A percentile compares a stretch with the other conserved stretches of the same genome.
phyloP scores from a whole-genome alignment of 768 basidiomycete species.

The Calocera viscosa region DNA sequence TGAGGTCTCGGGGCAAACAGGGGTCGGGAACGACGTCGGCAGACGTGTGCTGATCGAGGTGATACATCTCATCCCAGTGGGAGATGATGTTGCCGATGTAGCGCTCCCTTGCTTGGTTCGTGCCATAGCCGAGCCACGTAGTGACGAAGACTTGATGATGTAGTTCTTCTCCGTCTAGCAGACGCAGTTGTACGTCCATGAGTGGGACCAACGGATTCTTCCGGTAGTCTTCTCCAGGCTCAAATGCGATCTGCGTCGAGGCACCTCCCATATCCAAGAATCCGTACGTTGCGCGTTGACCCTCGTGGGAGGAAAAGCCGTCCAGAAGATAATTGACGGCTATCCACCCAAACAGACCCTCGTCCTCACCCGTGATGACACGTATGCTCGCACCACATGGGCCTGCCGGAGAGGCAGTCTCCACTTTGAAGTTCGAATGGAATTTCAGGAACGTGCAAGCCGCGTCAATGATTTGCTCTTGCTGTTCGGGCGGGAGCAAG shows the following conservation, averaged over 20 bases:
- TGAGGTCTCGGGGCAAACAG: constrained; percentile 71
- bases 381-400: constrained; percentile 87
- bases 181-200: constrained; percentile 65
- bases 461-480: constrained; percentile 56
- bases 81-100: constrained; percentile 63
- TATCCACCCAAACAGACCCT: constrained; percentile 97
- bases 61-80: constrained; percentile 37
- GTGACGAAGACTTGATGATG: constrained; percentile 91
- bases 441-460: constrained; percentile 64
- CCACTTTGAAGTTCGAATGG: constrained; percentile 70
- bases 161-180: constrained; percentile 76
- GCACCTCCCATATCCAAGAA: constrained; percentile 99
- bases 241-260: constrained; percentile 96
- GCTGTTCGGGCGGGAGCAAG: constrained; percentile 54
- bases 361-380: constrained; percentile 96
- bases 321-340: constrained; percentile 99
- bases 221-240: constrained; percentile 53
- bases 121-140: constrained; percentile 97
- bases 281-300: constrained; percentile 75
- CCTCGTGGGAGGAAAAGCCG: constrained; percentile 47
- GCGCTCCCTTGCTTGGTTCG: constrained; percentile 89
- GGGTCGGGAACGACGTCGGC: constrained; percentile 46
- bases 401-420: constrained; percentile 47
- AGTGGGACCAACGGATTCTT: constrained; percentile 46
- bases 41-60: constrained; percentile 11